phyloP scores from a whole-genome alignment of 2,329 filamentous ascomycete species.

The Ascomycota sp. region DNA sequence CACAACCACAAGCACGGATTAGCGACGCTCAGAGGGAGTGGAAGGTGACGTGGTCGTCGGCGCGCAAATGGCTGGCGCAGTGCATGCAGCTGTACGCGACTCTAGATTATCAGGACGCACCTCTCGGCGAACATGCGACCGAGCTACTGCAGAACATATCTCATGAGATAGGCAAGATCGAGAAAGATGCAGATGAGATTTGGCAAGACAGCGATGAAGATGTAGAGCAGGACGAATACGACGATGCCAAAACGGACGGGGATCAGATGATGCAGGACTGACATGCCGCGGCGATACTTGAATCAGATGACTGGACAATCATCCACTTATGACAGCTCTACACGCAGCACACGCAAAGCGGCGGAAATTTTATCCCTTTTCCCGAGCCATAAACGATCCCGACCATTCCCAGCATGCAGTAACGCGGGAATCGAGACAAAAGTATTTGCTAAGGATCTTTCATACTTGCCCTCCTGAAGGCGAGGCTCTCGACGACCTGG shows the following conservation, averaged over 20 bases:
- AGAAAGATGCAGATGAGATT: slow-evolving; percentile 27
- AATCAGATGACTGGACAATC: too few species aligned
- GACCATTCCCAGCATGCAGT: too few species aligned
- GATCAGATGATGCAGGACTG: slow-evolving; percentile 33
- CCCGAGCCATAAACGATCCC: too few species aligned
- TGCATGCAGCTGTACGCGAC: slow-evolving; percentile 56
- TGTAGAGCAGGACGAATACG: slow-evolving; percentile 23
- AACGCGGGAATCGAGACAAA: too few species aligned
- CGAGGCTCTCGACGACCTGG: too few species aligned
- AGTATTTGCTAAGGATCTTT: too few species aligned
- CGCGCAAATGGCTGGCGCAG: slow-evolving; percentile 62
- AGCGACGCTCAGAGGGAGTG: slow-evolving; percentile 23
- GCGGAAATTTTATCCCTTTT: too few species aligned
- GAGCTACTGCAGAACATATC: slow-evolving; percentile 46
- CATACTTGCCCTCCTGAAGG: too few species aligned
- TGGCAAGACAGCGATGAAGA: slow-evolving; percentile 30
- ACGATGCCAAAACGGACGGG: slow-evolving; percentile 19
- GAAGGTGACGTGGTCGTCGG: slow-evolving; percentile 44
- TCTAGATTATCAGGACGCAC: slow-evolving; percentile 69
- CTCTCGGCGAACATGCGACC: slow-evolving; percentile 49
- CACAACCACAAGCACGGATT: slow-evolving; percentile 13
- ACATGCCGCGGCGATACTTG: neutral
- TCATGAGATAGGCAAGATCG: slow-evolving; percentile 38
- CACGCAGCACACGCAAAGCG: too few species aligned
- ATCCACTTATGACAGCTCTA: too few species aligned